phyloP scores from a whole-genome alignment of 345 rosid species.

The Cardamine occulta region DNA sequence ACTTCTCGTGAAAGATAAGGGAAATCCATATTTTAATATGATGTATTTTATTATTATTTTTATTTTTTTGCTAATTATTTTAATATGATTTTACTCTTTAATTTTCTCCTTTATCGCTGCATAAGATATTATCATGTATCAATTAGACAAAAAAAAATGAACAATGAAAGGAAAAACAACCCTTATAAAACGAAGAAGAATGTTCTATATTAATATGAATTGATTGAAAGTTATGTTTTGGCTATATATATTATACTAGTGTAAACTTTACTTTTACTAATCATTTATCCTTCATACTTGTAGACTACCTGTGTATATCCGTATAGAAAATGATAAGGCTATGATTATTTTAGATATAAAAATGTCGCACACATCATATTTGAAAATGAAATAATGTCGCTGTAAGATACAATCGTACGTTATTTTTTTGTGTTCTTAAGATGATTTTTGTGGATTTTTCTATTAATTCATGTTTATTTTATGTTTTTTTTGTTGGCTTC shows the following conservation, averaged over 20 bases:
- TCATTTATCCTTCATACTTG: not conserved
- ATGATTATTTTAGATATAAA: not conserved
- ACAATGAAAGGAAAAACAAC: not conserved
- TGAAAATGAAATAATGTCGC: not conserved
- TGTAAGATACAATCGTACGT: not conserved
- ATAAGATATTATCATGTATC: not conserved
- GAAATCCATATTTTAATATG: not conserved
- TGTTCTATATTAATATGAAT: not conserved
- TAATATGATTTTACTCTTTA: not conserved
- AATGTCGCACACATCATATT: not conserved
- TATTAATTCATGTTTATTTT: not conserved
- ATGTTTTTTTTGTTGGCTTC: not conserved
- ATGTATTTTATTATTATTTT: no score
- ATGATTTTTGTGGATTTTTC: not conserved
- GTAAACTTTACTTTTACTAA: not conserved
- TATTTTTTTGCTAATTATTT: no score
- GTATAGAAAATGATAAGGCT: not conserved
- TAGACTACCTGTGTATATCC: not conserved
- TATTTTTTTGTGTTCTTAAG: not conserved
- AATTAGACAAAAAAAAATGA: not conserved
- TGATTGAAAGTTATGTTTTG: not conserved
- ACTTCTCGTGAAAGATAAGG: slow-evolving; percentile 29
- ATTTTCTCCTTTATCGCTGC: not conserved
- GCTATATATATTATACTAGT: not conserved
- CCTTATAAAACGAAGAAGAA: not conserved